Evolutionary conservation across 177 flowering plant genomes (phyloP), one percentile per base, ranked within the genome.

Genomic region (Vitis hybrid): DNA sequence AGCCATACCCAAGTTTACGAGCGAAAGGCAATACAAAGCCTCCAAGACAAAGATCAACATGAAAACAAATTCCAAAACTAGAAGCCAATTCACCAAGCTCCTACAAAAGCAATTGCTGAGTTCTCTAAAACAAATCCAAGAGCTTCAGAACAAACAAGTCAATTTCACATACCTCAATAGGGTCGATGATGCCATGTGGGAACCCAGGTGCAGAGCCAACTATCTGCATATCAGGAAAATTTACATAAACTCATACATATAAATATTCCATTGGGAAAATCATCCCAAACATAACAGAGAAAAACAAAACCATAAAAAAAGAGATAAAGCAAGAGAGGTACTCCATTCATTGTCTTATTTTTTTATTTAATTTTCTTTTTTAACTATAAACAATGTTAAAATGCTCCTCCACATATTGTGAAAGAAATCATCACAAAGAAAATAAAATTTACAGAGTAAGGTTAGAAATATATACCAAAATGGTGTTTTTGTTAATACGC

Each of bases 161-260:
- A 61, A 52, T 54, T 22, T 68, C 59, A 77, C 78, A 67, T 87
- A 89, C 99, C 87, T 89, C 90, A 72, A 95, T 93, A 11, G 99
- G 98, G 74, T 95, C 99, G 63, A 95, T 87, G 72, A 95, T 88
- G 72, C 99, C 99, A 81, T 95, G 99, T 62, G 99, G 99, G 72
- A 84, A 95, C 54, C 99, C 99, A 66, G 99, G 98, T 31, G 98
- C 97, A 76, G 99, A 95, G 77, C 97, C 99, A 82, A 95, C 96
- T 83, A 95, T 90, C 99, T 95, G 88, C 65, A 77, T 62, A 64
- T 58, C 65, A 77, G 12, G 58, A 69, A 62, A 33, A 61, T n/a
- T 67, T 19, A 58, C 59, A 49, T 56, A 28, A 58, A 54, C 62
- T 62, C 6, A 47, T 12, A 52, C 11, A 61, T 7, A 8, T 14